Evolutionary conservation across 1,139 yeast species (phyloP), one percentile per base, ranked within the genome.

Genomic region (Scheffersomyces stambukii): DNA sequence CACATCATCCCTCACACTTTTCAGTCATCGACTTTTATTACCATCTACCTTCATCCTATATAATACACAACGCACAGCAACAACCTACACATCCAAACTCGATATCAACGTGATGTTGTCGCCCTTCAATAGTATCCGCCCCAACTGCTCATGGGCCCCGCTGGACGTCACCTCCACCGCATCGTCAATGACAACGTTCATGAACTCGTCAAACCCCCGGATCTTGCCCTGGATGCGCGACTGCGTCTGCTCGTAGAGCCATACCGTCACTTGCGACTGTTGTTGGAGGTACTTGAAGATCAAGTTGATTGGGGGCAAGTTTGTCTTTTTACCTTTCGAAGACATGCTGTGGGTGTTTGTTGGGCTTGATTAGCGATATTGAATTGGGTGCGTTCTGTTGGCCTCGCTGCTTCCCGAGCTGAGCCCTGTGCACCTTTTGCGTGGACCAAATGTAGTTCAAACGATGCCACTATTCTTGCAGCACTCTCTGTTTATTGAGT

Each of bases 161-260:
- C 54, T 53, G 41, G 69, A 49, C n/a, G n/a, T n/a, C 46, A 82
- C 61, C 46, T 91, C 96, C 11, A 72, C 69, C 0, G 97, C 96
- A 33, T 88, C 91, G 36, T 85, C 95, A 9, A 93, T 61, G n/a
- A 89, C 97, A 11, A 93, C 60, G 48, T 93, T 93, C 98, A 93
- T 91, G 49, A 88, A 91, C 60, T 93, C 98, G 54, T 93, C 99
- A 56, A 93, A 91, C 1, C 99, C 99, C 45, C 76, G 67, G 27
- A 91, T 81, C 41, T 72, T 75, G 1, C 98, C 98, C 43, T 83
- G 88, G 16, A 93, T 75, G 38, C 94, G 68, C 43, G 73, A 69
- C 19, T 77, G 78, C 1, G 81, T 73, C 52, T 91, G 96, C 48
- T 91, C 97, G 45, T 70, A 88, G 15, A 89, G 66, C 96, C 96